Percentiles rank a stretch among this genome's conserved stretches.
Evolutionary conservation across 768 basidiomycete genomes (phyloP).

Genomic region (Filobasidium wieringae): DNA sequence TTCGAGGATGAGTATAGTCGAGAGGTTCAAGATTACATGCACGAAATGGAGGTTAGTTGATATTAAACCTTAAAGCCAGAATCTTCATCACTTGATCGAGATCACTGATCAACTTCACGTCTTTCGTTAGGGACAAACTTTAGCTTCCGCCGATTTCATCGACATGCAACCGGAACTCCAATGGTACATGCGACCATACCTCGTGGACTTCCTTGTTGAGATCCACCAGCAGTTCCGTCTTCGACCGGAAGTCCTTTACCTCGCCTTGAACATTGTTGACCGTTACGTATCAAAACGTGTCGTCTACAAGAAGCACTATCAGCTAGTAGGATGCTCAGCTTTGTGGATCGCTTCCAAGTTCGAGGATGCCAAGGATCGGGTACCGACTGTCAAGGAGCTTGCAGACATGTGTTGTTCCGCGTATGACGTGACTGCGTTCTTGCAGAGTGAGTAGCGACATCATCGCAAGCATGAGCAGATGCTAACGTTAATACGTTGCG

Average conservation of each 20-base stretch:
- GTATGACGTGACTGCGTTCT: conserved; percentile 93
- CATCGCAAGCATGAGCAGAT: too few species aligned
- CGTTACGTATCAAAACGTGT: conserved; percentile 97
- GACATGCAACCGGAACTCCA: conserved; percentile 97
- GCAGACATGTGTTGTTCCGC: conserved; percentile 90
- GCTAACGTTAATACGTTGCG: too few species aligned
- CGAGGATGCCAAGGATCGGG: conserved; percentile 96
- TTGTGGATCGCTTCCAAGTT: conserved; percentile 99
- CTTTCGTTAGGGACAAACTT: conserved; percentile 56
- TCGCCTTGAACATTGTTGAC: conserved; percentile 96
- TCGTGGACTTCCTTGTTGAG: conserved; percentile 97
- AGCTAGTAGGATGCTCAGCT: conserved; percentile 94
- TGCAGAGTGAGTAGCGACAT: conserved; percentile 46
- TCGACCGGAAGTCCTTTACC: conserved; percentile 95
- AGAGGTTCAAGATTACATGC: conserved; percentile 89
- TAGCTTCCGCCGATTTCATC: conserved; percentile 89
- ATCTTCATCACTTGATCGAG: background rate
- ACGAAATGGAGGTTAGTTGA: conserved; percentile 86
- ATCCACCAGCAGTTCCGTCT: conserved; percentile 96
- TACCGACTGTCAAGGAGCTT: conserved; percentile 88
- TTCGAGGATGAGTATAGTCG: conserved; percentile 92
- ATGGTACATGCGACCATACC: conserved; percentile 98
- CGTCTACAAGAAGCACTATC: conserved; percentile 98
- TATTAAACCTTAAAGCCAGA: too few species aligned
- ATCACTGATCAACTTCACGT: conserved; percentile 2